Conservation (phyloP, 1,139 yeast genomes). For the Yamadazyma epiphylla region DNA sequence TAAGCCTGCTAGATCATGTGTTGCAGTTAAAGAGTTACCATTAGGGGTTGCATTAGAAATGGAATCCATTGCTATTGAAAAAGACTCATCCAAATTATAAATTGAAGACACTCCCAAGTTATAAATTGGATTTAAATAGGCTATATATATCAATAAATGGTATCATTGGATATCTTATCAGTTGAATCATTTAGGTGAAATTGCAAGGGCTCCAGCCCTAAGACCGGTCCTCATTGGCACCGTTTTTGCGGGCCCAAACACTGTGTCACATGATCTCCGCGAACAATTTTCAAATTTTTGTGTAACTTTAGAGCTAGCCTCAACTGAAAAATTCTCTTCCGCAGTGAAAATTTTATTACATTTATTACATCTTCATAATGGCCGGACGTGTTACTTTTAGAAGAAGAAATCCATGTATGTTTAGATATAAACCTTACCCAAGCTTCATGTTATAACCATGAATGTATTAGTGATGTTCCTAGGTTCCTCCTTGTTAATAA, state of each 20-base stretch:
- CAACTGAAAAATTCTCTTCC: conserved; percentile 12
- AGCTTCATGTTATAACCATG: no score
- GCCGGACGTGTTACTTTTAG: conserved; percentile 54
- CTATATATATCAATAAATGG: background rate
- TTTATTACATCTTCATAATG: conserved; percentile 21
- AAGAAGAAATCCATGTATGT: conserved; percentile 52
- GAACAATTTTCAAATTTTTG: conserved; percentile 1
- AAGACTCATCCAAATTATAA: conserved; percentile 38
- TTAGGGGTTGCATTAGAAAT: conserved; percentile 70
- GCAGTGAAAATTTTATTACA: conserved; percentile 13
- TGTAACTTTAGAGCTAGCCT: background rate
- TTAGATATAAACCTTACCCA: no score
- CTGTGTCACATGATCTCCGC: conserved; percentile 1
- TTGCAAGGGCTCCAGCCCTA: conserved; percentile 13
- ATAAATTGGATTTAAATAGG: background rate
- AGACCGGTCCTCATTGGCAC: no score
- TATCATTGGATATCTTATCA: background rate
- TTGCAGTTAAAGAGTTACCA: conserved; percentile 85
- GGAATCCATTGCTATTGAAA: conserved; percentile 79
- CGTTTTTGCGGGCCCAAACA: conserved; percentile 1
- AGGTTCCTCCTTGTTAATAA: no score
- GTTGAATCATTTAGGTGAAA: background rate
- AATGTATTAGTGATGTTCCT: no score
- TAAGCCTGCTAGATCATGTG: conserved; percentile 95
- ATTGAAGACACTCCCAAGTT: background rate